phyloP scores from a whole-genome alignment of 331 rosid species.

The Prunus yedoensis region DNA sequence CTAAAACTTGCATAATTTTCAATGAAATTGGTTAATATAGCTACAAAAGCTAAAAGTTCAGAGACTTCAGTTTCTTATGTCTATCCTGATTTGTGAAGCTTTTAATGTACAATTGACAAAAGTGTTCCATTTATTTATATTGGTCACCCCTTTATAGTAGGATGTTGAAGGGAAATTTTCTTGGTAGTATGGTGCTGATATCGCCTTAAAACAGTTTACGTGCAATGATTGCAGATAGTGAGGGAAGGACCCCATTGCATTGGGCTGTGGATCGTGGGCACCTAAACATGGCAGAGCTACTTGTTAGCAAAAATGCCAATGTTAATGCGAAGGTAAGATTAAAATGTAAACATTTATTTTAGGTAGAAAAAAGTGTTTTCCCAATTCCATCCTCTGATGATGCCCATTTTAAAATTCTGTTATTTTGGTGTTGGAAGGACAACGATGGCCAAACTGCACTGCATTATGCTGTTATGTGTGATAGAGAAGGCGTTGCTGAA shows the following conservation, averaged over 20 bases:
- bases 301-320: conserved; percentile 67
- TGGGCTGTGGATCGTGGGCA: conserved; percentile 99
- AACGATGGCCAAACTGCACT: conserved; percentile 85
- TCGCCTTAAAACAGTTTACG: conserved; percentile 6
- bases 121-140: background rate
- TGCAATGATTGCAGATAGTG: conserved; percentile 71
- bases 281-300: conserved; percentile 61
- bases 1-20: no score
- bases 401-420: conserved; percentile 1
- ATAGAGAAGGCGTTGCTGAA: conserved; percentile 84
- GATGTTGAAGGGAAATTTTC: background rate
- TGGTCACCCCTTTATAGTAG: background rate
- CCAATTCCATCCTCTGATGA: background rate
- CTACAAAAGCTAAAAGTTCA: no score
- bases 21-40: no score
- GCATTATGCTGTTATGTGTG: conserved; percentile 90
- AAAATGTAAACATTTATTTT: background rate
- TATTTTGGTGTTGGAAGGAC: conserved; percentile 54
- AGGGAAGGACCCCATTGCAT: conserved; percentile 90
- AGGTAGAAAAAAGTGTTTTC: background rate
- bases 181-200: background rate
- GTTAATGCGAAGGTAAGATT: conserved; percentile 65
- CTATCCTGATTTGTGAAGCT: background rate
- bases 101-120: background rate
- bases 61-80: no score